Conservation (phyloP, 192 early-diverging fungal species). For the Coemansia sp. region DNA sequence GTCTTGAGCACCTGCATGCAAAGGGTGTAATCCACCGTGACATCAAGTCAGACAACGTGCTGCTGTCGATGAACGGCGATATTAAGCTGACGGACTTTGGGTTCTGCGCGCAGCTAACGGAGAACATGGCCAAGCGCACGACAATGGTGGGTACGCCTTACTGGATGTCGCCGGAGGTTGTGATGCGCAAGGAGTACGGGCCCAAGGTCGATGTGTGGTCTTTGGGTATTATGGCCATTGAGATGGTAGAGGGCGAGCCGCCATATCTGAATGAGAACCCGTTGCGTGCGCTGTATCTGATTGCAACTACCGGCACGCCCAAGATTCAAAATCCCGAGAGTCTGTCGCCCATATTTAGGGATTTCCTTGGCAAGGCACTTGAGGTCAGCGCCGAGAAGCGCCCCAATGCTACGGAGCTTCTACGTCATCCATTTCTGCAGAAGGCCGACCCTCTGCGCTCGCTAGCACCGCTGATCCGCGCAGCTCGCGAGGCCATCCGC, state of each 20-base stretch:
- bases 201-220: constrained; percentile 89
- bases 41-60: constrained; percentile 87
- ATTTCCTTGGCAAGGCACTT: constrained; percentile 78
- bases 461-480: constrained; percentile 78
- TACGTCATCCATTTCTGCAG: constrained; percentile 82
- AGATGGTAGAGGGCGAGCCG: constrained; percentile 96
- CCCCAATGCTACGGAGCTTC: constrained; percentile 73
- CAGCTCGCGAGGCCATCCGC: constrained; percentile 62
- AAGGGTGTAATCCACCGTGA: constrained; percentile 87
- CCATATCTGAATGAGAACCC: constrained; percentile 95
- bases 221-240: constrained; percentile 94
- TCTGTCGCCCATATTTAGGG: constrained; percentile 71
- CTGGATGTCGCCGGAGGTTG: constrained; percentile 86
- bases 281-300: constrained; percentile 87
- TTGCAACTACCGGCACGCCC: constrained; percentile 95
- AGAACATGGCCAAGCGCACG: constrained; percentile 76
- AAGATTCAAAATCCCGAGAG: constrained; percentile 82
- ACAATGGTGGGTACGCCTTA: constrained; percentile 90
- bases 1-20: constrained; percentile 76
- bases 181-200: constrained; percentile 77
- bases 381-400: constrained; percentile 82
- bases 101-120: constrained; percentile 88
- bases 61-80: constrained; percentile 73
- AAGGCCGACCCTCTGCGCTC: constrained; percentile 80
- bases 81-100: constrained; percentile 95